phyloP scores from a whole-genome alignment of 2,329 filamentous ascomycete genomes.

The Botryosphaeria dothidea region DNA sequence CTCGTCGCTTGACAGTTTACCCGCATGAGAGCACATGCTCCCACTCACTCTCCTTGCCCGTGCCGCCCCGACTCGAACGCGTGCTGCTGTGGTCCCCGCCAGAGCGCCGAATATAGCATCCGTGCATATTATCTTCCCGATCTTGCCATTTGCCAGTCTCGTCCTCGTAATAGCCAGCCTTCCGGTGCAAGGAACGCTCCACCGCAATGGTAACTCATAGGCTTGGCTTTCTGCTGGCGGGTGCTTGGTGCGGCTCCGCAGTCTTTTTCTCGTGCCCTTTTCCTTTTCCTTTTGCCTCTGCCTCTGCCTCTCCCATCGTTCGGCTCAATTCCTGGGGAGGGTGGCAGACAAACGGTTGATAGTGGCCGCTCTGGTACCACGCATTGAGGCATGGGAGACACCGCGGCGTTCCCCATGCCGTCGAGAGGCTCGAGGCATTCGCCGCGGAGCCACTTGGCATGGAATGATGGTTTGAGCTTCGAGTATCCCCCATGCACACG shows the following conservation, averaged over 20 bases:
- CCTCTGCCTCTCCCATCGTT: background rate
- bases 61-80: background rate
- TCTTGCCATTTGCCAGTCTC: background rate
- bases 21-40: background rate
- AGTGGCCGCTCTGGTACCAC: background rate
- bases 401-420: constrained; percentile 6
- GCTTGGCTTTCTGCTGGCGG: constrained; percentile 14
- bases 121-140: background rate
- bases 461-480: background rate
- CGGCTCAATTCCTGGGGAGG: background rate
- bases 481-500: background rate
- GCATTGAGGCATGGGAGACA: background rate
- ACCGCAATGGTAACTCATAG: constrained; percentile 12
- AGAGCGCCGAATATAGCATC: background rate
- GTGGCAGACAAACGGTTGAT: constrained; percentile 2
- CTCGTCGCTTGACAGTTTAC: constrained; percentile 5
- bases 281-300: background rate
- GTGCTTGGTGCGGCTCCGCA: constrained; percentile 5
- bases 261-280: background rate
- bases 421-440: background rate
- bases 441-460: background rate
- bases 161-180: background rate
- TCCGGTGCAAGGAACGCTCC: constrained; percentile 2
- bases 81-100: background rate
- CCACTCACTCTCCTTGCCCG: background rate